phyloP scores from a whole-genome alignment of 306 rosid genomes.

The Calophaca sinica region DNA sequence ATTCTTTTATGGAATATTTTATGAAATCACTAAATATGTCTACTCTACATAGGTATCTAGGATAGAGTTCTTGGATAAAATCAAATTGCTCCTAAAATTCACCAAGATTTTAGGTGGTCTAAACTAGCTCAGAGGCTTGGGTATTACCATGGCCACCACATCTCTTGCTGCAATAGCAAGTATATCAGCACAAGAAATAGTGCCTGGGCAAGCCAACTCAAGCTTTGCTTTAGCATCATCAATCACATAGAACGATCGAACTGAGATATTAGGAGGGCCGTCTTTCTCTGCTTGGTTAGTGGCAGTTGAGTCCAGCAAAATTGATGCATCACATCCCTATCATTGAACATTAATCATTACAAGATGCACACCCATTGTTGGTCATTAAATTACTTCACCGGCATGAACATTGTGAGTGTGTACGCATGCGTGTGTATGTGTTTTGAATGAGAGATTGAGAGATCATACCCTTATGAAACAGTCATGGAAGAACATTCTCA shows the following conservation, averaged over 20 bases:
- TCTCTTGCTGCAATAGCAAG: constrained; percentile 78
- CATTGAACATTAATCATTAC: neutral
- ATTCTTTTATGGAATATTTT: neutral
- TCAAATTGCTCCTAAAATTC: neutral
- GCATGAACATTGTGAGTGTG: constrained; percentile 1
- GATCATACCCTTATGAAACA: constrained; percentile 80
- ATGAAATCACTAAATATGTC: constrained; percentile 1
- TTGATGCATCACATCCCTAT: constrained; percentile 86
- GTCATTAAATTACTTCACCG: constrained; percentile 2
- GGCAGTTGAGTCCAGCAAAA: constrained; percentile 69
- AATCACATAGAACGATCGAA: constrained; percentile 69
- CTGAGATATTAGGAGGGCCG: constrained; percentile 73
- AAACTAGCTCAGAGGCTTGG: constrained; percentile 37
- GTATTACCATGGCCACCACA: constrained; percentile 66
- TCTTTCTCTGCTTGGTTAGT: constrained; percentile 81
- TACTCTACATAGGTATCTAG: neutral
- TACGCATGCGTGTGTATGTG: neutral
- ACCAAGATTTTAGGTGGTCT: constrained; percentile 5
- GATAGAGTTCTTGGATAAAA: constrained; percentile 2
- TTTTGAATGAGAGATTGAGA: constrained; percentile 16
- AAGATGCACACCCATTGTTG: neutral
- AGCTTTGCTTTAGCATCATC: constrained; percentile 70
- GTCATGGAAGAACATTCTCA: constrained; percentile 88
- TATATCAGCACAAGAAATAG: constrained; percentile 79
- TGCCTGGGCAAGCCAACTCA: constrained; percentile 69